These are phyloP conservation scores for Aspergillus udagawae DNA, from an alignment of 2,329 filamentous ascomycete genomes.

Conservation along the genomic window DNA sequence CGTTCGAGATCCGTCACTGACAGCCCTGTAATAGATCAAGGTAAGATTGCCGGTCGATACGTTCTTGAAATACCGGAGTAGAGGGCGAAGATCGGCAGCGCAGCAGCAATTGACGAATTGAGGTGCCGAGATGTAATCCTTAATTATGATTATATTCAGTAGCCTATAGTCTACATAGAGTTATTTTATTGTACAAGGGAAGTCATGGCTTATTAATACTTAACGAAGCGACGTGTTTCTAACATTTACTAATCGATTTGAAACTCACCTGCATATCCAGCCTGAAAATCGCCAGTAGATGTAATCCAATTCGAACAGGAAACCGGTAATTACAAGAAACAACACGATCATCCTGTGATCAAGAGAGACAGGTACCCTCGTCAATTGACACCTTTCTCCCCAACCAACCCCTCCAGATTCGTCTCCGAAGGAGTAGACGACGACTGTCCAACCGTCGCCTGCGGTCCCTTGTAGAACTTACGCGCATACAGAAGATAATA, in stretches of 20 bases:
- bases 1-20: conserved; percentile 13
- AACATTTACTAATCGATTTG: not conserved
- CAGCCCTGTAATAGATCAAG: conserved; percentile 26
- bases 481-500: conserved; percentile 56
- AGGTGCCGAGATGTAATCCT: too few species aligned
- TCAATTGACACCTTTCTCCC: not conserved
- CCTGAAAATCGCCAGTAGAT: not conserved
- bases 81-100: not conserved
- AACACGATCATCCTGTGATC: not conserved
- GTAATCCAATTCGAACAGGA: too few species aligned
- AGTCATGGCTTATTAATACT: too few species aligned
- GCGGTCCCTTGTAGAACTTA: conserved; percentile 60
- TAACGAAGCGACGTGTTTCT: not conserved
- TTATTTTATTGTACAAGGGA: too few species aligned
- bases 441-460: conserved; percentile 48
- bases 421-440: conserved; percentile 8
- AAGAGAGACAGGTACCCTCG: too few species aligned
- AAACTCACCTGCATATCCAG: not conserved
- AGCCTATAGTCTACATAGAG: too few species aligned
- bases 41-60: conserved; percentile 41
- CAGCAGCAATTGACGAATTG: too few species aligned
- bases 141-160: too few species aligned
- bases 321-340: not conserved
- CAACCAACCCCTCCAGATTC: not conserved
- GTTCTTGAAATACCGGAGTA: conserved; percentile 43